Evolutionary conservation across 139 green algal genomes (phyloP).

Genomic region (Astrephomene gubernaculifera): DNA sequence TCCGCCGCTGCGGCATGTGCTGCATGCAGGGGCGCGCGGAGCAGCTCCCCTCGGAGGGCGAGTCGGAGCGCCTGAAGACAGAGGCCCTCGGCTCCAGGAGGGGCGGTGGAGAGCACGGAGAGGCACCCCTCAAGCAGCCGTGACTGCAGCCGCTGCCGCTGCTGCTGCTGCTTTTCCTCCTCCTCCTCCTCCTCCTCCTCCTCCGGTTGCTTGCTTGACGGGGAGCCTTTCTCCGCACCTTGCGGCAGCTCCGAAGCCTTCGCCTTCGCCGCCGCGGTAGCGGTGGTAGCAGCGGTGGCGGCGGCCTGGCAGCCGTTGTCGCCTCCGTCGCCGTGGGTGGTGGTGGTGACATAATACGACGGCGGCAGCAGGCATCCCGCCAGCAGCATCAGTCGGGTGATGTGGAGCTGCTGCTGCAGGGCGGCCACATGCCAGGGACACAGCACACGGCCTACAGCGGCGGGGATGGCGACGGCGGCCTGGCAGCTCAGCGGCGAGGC

Average conservation of each 20-base stretch:
- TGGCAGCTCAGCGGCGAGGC: slow-evolving; percentile 8
- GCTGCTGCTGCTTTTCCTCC: too few species aligned
- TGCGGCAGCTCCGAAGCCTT: neutral
- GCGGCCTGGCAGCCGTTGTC: neutral
- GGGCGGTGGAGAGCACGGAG: slow-evolving; percentile 32
- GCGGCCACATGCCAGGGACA: slow-evolving; percentile 34
- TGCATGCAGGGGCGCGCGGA: slow-evolving; percentile 19
- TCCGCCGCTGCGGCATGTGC: slow-evolving; percentile 21
- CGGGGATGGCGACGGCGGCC: neutral
- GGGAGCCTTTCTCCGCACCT: too few species aligned
- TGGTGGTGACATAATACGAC: neutral
- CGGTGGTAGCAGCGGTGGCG: too few species aligned
- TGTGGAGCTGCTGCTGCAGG: slow-evolving; percentile 30
- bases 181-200: too few species aligned
- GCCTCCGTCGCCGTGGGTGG: neutral
- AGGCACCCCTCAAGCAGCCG: slow-evolving; percentile 42
- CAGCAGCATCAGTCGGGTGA: slow-evolving; percentile 37
- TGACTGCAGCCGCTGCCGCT: neutral
- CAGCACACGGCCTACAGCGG: slow-evolving; percentile 13
- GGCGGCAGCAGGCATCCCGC: slow-evolving; percentile 34
- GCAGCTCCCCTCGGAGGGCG: slow-evolving; percentile 16
- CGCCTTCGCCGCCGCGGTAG: neutral
- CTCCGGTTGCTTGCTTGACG: too few species aligned
- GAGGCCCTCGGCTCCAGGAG: slow-evolving; percentile 45
- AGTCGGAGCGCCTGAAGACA: slow-evolving; percentile 47